Conservation (phyloP, 192 early-diverging fungal species). For the Chytriomyces confervae region DNA sequence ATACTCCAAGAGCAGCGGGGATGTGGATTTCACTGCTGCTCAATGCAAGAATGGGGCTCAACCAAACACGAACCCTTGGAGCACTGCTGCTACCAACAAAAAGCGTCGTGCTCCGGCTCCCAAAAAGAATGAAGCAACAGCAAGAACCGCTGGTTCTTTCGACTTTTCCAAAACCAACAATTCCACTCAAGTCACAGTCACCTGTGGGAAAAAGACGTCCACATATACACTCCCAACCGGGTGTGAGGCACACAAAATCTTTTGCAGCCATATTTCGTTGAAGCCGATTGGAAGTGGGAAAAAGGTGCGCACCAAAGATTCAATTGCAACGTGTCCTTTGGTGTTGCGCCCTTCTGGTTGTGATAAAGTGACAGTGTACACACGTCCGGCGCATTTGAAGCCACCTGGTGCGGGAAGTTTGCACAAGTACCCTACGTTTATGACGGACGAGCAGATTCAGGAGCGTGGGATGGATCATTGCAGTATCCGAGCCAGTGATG, state of each 20-base stretch:
- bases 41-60: too few species aligned
- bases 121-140: too few species aligned
- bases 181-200: not conserved
- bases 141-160: not conserved
- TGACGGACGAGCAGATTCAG: not conserved
- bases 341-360: not conserved
- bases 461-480: not conserved
- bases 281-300: too few species aligned
- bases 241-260: conserved; percentile 3
- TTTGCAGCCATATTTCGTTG: not conserved
- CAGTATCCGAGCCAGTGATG: conserved; percentile 2
- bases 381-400: not conserved
- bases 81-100: too few species aligned
- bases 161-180: not conserved
- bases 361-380: not conserved
- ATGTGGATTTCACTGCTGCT: not conserved
- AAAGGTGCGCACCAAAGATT: not conserved
- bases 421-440: not conserved
- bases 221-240: too few species aligned
- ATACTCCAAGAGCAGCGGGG: not conserved
- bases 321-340: not conserved
- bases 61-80: too few species aligned
- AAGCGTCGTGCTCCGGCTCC: too few species aligned
- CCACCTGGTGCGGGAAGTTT: not conserved
- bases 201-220: not conserved